Evolutionary conservation across 805 yeast genomes (phyloP), one percentile per base, ranked within the genome.

Genomic region (Candida incommunis): DNA sequence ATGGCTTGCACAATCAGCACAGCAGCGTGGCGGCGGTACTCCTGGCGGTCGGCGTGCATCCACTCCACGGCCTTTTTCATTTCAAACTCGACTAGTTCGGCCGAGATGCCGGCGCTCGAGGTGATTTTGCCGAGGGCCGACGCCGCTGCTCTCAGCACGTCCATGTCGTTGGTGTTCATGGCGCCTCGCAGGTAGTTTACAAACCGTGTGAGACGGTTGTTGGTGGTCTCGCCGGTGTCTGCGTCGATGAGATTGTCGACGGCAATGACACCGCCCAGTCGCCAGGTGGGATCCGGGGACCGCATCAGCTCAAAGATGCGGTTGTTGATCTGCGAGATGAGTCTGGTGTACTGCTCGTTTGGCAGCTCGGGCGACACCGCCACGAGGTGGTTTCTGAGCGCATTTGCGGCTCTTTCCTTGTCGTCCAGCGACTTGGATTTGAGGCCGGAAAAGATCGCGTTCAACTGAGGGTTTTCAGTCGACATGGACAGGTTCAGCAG

Each of bases 51-150:
- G n/a, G 81, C 72, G 26, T 85, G 83, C 22, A 90, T 71, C 90
- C 96, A 82, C 61, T 92, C 98, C 43, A 90, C 70, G 34, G 95
- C 85, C 42, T 83, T 72, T 56, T 82, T 84, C 5, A 92, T 92
- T 60, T 90, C 96, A 54, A 77, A 82, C 50, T 90, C 96, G 23
- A 92, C 96, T 60, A 90, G 82, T 43, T 87, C 96, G 0, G 94
- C 87, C 0, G 95, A 85, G 45, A 87, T 64, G 1, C 94, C 78
- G 23, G 95, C 95, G 0, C 94, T 90, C 3, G 79, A 76, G 0
- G 96, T 94, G 51, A 90, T 68, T 55, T 81, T 82, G 11, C 97
- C 98, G 50, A 92, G 68, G 0, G 95, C 85, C 44, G 72, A 72
- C 0, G 95, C 87, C 2, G 97, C 96, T 26, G 79, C 73, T 48